Evolutionary conservation across 345 rosid genomes (phyloP), one percentile per base, ranked within the genome.

Genomic region (Camelina laxa): DNA sequence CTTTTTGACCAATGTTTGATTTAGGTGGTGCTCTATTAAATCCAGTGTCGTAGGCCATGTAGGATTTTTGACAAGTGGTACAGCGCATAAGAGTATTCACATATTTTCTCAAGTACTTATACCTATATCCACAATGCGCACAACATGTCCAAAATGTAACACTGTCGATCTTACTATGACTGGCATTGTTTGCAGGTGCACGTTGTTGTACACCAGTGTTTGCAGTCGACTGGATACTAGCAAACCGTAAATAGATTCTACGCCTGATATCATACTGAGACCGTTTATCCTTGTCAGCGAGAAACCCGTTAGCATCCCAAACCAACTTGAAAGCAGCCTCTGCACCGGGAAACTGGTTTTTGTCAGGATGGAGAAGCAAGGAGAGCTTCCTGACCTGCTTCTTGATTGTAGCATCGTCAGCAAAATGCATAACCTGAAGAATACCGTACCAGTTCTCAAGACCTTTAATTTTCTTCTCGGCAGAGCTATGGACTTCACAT

Each of bases 251-350:
- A 22, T 70, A 38, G 58, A 56, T 55, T 59, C 89, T 86, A 19
- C 59, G 79, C 80, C 76, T 90, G 50, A 80, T 56, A 80, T 91
- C 97, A 66, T 82, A 87, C 38, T 69, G 65, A 57, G 80, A 69
- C 17, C 97, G 88, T 66, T 77, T 80, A 2, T 38, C 59, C 60
- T 74, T 80, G 76, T 94, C 92, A 16, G 86, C 21, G 22, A 91
- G 92, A 70, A 87, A 69, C 70, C 83, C 82, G 45, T 82, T 74
- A 24, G 97, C 97, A 84, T 94, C 97, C 66, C 86, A 87, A 81
- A 94, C 82, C 76, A 94, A 65, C 83, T 91, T 90, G 70, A 94
- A 94, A 79, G 99, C 99, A 67, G 97, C 81, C 79, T 94, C 99
- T 0, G 97, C 91, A 41, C 99, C 99, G 22, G 88, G 15, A 65